Conservation (phyloP, 73 alveolate species). For the Paramecium biaurelia region DNA sequence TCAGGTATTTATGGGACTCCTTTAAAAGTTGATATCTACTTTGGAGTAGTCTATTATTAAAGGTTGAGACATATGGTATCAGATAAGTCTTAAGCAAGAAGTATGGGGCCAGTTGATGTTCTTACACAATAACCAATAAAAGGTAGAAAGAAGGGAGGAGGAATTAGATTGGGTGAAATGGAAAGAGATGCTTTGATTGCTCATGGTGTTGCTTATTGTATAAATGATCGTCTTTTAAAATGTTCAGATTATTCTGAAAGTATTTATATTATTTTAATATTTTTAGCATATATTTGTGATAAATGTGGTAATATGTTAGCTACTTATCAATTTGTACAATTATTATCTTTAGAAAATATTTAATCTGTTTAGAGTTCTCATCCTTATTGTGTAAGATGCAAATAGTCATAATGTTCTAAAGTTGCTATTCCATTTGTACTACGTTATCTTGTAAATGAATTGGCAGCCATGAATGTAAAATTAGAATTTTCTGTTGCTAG, state of each 20-base stretch:
- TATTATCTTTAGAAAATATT: conserved; percentile 32
- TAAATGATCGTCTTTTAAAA: conserved; percentile 96
- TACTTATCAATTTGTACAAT: conserved; percentile 27
- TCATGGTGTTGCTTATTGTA: conserved; percentile 97
- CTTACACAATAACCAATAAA: conserved; percentile 97
- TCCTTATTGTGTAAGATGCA: conserved; percentile 90
- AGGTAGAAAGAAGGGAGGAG: conserved; percentile 99
- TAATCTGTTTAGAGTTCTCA: conserved; percentile 69
- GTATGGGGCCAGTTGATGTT: conserved; percentile 97
- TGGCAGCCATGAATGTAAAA: conserved; percentile 97
- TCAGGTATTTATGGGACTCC: conserved; percentile 97
- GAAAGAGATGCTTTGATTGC: conserved; percentile 99
- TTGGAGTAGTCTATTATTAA: conserved; percentile 99
- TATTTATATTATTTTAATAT: neutral
- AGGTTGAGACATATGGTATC: conserved; percentile 99
- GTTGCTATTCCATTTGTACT: conserved; percentile 96
- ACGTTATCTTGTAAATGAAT: conserved; percentile 91
- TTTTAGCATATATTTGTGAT: conserved; percentile 76
- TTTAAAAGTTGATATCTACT: conserved; percentile 96
- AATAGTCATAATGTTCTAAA: conserved; percentile 81
- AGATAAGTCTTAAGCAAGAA: conserved; percentile 96
- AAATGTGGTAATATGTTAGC: conserved; percentile 92
- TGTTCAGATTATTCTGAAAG: conserved; percentile 98
- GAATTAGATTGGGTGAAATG: conserved; percentile 99
- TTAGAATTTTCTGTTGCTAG: conserved; percentile 68